These are phyloP conservation scores for Phanerochaete sordida DNA, from an alignment of 768 basidiomycete genomes.

Conservation along the genomic window DNA sequence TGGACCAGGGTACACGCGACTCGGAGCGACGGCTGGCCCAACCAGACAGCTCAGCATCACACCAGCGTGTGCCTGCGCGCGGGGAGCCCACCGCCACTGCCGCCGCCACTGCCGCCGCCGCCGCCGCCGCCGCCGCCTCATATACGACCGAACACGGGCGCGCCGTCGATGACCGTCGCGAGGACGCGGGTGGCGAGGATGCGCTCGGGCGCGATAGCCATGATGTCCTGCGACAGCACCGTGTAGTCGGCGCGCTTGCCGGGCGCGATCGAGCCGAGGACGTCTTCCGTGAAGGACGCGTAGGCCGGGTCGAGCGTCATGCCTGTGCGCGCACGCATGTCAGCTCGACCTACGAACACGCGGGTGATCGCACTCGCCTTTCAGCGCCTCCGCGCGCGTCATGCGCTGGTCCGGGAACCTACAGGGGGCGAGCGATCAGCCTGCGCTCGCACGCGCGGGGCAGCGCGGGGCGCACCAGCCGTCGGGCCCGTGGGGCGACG, in stretches of 20 bases:
- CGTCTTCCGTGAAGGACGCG: constrained; percentile 75
- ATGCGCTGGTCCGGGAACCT: constrained; percentile 86
- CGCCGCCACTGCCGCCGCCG: too few species aligned
- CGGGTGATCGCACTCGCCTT: constrained; percentile 40
- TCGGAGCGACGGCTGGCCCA: constrained; percentile 2
- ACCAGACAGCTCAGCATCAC: background rate
- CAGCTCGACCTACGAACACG: background rate
- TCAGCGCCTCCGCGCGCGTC: constrained; percentile 71
- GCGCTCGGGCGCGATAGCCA: constrained; percentile 53
- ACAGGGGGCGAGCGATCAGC: background rate
- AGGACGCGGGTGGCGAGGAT: constrained; percentile 68
- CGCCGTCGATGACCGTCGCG: constrained; percentile 79
- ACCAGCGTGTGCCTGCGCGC: background rate
- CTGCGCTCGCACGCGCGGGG: background rate
- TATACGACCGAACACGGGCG: constrained; percentile 40
- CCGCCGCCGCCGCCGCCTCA: constrained; percentile 14
- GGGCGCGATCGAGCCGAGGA: constrained; percentile 68
- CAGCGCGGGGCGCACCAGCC: constrained; percentile 62
- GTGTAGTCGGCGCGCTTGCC: constrained; percentile 87
- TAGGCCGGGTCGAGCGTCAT: constrained; percentile 89
- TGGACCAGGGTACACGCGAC: constrained; percentile 7
- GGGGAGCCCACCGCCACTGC: too few species aligned
- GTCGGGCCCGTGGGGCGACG: constrained; percentile 75
- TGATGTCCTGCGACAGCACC: constrained; percentile 80
- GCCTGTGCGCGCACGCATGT: constrained; percentile 36